Conservation (phyloP, 495 filamentous ascomycete genomes). For the Podospora pseudocomata region DNA sequence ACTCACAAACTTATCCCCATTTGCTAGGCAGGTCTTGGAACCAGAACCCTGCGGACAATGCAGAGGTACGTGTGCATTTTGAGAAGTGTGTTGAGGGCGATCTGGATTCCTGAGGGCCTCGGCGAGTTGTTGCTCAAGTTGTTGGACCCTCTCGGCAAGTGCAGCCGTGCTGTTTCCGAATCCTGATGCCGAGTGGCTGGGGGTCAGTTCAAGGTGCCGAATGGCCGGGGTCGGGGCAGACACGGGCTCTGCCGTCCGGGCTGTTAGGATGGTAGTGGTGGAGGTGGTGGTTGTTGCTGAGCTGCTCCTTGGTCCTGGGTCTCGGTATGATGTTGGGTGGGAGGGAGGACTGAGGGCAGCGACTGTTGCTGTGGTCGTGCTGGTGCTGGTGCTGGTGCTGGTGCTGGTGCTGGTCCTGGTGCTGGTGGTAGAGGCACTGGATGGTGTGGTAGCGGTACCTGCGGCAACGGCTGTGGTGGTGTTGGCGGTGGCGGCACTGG, state of each 20-base stretch:
- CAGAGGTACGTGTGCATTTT: constrained; percentile 11
- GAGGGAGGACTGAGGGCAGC: not conserved
- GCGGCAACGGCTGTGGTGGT: not conserved
- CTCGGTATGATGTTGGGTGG: not conserved
- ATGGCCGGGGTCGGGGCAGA: not conserved
- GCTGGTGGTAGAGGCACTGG: not conserved
- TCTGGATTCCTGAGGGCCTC: constrained; percentile 23
- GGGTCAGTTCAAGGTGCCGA: not conserved
- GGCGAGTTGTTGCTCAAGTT: constrained; percentile 34
- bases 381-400: not conserved
- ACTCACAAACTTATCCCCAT: constrained; percentile 47
- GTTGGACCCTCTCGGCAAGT: constrained; percentile 26
- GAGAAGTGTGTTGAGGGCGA: constrained; percentile 5
- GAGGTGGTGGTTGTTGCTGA: not conserved
- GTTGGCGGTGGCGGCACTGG: not conserved
- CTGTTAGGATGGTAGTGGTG: not conserved
- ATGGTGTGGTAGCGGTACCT: not conserved
- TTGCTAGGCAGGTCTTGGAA: constrained; percentile 54
- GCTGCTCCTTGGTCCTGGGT: not conserved
- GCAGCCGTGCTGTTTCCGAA: constrained; percentile 15
- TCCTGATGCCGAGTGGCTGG: not conserved
- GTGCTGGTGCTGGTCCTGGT: not conserved
- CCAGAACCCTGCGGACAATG: constrained; percentile 9
- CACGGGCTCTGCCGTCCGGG: not conserved
- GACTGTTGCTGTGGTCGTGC: not conserved